A percentile compares a stretch with the other conserved stretches of the same genome.
Evolutionary conservation across 768 basidiomycete species (phyloP).

Genomic region (Tricholoma sp.): DNA sequence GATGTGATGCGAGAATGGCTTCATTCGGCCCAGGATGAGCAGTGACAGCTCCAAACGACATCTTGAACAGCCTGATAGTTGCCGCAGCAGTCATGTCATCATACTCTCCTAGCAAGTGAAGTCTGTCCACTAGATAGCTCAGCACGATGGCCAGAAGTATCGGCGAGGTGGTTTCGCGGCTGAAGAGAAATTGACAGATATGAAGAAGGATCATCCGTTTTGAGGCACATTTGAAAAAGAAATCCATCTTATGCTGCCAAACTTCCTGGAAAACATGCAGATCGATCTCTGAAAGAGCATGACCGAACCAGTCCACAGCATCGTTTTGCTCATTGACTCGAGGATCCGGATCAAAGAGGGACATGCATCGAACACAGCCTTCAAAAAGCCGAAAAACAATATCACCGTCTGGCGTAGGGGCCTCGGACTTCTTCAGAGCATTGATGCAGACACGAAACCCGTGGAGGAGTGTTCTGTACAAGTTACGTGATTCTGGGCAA

Average conservation of each 20-base stretch:
- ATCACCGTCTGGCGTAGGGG: conserved; percentile 77
- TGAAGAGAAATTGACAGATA: conserved; percentile 80
- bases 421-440: conserved; percentile 75
- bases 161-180: conserved; percentile 69
- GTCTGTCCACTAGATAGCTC: conserved; percentile 75
- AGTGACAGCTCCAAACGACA: conserved; percentile 87
- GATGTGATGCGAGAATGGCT: conserved; percentile 87
- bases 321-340: conserved; percentile 63
- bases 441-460: conserved; percentile 79
- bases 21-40: conserved; percentile 74
- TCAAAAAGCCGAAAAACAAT: conserved; percentile 86
- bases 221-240: conserved; percentile 79
- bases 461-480: conserved; percentile 86
- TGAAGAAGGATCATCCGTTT: conserved; percentile 77
- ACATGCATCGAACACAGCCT: conserved; percentile 78
- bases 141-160: conserved; percentile 87
- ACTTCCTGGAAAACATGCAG: conserved; percentile 94
- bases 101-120: conserved; percentile 80
- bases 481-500: conserved; percentile 68
- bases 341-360: conserved; percentile 70
- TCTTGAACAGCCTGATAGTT: conserved; percentile 90
- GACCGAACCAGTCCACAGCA: conserved; percentile 79
- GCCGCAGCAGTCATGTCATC: conserved; percentile 79
- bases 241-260: conserved; percentile 88
- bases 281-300: conserved; percentile 77